Percentiles rank a stretch among this genome's conserved stretches.
Evolutionary conservation across 495 filamentous ascomycete species (phyloP).

Genomic region (Chaetomium fimeti): DNA sequence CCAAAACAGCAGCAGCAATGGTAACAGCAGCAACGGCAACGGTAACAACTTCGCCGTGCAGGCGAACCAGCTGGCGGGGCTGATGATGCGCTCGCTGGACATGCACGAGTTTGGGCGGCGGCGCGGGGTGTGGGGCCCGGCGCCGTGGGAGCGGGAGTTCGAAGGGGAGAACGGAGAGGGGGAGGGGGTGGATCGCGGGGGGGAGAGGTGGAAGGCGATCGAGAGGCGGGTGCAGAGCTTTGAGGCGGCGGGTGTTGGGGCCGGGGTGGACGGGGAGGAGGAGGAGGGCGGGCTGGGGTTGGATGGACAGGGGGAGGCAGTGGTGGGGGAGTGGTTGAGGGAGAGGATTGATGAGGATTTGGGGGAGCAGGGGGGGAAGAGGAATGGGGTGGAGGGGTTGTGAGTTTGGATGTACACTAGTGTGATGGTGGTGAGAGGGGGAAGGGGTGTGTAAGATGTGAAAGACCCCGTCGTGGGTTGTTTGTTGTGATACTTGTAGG

Average conservation of each 20-base stretch:
- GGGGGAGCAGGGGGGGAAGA: conserved; percentile 1
- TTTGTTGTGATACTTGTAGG: no score
- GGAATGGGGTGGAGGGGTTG: neutral
- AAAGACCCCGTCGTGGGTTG: neutral
- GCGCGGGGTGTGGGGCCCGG: neutral
- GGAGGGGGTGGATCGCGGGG: neutral
- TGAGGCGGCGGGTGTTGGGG: neutral
- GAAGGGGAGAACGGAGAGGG: conserved; percentile 21
- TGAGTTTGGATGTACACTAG: neutral
- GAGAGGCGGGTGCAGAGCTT: conserved; percentile 18
- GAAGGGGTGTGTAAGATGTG: neutral
- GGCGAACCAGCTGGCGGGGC: conserved; percentile 35
- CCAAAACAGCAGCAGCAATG: conserved; percentile 5
- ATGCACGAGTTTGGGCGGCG: conserved; percentile 37
- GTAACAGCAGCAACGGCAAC: neutral
- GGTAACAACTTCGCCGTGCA: conserved; percentile 40
- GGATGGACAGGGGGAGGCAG: conserved; percentile 21
- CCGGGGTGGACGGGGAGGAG: conserved; percentile 9
- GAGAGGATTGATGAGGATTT: conserved; percentile 27
- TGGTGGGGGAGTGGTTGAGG: conserved; percentile 32
- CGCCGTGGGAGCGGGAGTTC: conserved; percentile 28
- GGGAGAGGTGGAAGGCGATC: conserved; percentile 9
- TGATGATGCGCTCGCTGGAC: conserved; percentile 43
- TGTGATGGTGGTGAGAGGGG: neutral
- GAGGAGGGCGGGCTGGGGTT: conserved; percentile 18